Percentiles rank a stretch among this genome's conserved stretches.
Evolutionary conservation across 305 asterid species (phyloP).

Genomic region (Solanum chacoense): DNA sequence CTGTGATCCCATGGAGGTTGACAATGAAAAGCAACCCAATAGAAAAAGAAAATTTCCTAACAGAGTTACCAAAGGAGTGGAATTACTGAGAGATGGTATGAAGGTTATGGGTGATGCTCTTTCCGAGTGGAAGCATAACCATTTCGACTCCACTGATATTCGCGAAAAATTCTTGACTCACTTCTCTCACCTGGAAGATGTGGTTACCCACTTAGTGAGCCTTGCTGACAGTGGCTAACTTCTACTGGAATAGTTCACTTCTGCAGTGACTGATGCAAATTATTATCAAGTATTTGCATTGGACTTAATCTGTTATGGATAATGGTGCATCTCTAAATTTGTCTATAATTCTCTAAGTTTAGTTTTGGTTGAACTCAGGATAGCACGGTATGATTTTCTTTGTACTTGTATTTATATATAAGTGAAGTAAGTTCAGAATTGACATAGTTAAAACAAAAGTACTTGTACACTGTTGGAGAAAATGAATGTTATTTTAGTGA

Average conservation of each 20-base stretch:
- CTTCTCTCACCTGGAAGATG: slow-evolving; percentile 63
- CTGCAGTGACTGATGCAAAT: neutral
- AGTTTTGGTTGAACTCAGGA: neutral
- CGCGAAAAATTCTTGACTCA: slow-evolving; percentile 48
- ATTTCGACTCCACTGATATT: slow-evolving; percentile 34
- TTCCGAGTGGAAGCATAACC: slow-evolving; percentile 57
- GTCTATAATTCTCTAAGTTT: neutral
- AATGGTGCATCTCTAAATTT: neutral
- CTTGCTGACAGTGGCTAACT: slow-evolving; percentile 32
- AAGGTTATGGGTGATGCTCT: slow-evolving; percentile 67
- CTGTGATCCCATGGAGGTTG: slow-evolving; percentile 57
- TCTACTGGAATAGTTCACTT: neutral
- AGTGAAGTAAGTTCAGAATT: too few species aligned
- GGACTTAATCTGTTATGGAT: neutral
- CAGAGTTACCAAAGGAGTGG: slow-evolving; percentile 67
- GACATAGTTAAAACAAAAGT: neutral
- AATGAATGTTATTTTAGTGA: neutral
- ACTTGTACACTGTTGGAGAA: neutral
- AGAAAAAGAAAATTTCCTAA: slow-evolving; percentile 82
- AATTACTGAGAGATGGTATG: slow-evolving; percentile 66
- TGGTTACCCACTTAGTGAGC: slow-evolving; percentile 52
- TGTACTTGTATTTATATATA: neutral
- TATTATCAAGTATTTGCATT: neutral
- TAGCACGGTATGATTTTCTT: neutral
- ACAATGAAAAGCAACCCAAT: slow-evolving; percentile 12